phyloP scores from a whole-genome alignment of 371 early-diverging fungal genomes.

The Zancudomyces culisetae region DNA sequence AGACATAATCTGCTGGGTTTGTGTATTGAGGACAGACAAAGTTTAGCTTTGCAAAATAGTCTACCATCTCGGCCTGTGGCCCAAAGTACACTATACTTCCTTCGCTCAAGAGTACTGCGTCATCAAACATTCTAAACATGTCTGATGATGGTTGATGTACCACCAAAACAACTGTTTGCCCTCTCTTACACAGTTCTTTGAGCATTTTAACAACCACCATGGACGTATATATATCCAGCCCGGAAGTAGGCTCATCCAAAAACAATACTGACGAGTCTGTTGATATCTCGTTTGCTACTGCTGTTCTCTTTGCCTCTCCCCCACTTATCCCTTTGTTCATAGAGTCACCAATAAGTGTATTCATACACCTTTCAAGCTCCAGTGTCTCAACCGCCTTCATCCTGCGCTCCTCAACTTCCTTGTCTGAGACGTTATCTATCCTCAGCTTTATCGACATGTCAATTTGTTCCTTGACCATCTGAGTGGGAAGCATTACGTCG shows the following conservation, averaged over 20 bases:
- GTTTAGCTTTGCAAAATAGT: conserved; percentile 29
- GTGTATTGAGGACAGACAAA: conserved; percentile 33
- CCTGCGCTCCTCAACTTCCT: conserved; percentile 29
- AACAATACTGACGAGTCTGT: conserved; percentile 76
- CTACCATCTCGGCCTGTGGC: conserved; percentile 20
- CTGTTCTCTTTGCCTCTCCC: conserved; percentile 68
- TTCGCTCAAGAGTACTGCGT: conserved; percentile 32
- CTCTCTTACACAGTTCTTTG: conserved; percentile 28
- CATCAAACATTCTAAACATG: conserved; percentile 38
- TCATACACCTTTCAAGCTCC: conserved; percentile 53
- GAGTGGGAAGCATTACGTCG: conserved; percentile 59
- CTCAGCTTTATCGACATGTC: conserved; percentile 56
- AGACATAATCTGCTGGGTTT: conserved; percentile 52
- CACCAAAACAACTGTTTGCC: conserved; percentile 47
- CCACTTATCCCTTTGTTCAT: conserved; percentile 58
- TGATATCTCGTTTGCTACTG: conserved; percentile 74
- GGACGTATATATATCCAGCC: conserved; percentile 64
- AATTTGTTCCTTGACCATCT: conserved; percentile 68
- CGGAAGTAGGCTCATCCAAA: conserved; percentile 88
- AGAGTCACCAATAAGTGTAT: conserved; percentile 62
- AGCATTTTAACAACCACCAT: conserved; percentile 35
- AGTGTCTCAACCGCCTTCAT: conserved; percentile 57
- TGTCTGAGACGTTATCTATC: conserved; percentile 29
- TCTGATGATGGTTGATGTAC: conserved; percentile 44
- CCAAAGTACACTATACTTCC: conserved; percentile 41